Conservation (phyloP, 352 stramenopile species). For the Elongisporangium anandrum region DNA sequence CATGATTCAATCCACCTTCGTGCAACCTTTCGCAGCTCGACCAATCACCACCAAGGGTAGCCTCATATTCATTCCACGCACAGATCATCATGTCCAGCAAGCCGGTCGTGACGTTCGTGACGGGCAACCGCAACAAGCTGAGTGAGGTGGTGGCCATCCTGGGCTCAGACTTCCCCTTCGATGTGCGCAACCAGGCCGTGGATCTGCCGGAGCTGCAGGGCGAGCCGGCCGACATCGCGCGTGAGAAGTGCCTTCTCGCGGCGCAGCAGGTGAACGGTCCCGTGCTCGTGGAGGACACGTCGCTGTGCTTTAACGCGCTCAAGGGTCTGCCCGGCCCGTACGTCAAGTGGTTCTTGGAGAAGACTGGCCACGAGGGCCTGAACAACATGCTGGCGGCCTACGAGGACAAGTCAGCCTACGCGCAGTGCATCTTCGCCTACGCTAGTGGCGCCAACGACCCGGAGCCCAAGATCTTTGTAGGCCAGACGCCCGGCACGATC, state of each 20-base stretch:
- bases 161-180: conserved; percentile 85
- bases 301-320: conserved; percentile 96
- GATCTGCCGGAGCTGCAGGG: conserved; percentile 98
- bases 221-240: conserved; percentile 92
- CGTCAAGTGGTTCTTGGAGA: conserved; percentile 99
- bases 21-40: no score
- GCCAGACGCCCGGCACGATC: conserved; percentile 91
- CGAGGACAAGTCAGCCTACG: conserved; percentile 95
- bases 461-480: conserved; percentile 92
- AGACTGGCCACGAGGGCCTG: conserved; percentile 89
- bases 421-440: conserved; percentile 96
- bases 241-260: conserved; percentile 93
- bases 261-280: conserved; percentile 80
- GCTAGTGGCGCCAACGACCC: conserved; percentile 41
- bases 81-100: conserved; percentile 23
- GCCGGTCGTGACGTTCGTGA: conserved; percentile 78
- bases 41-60: no score
- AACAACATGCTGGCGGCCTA: conserved; percentile 95
- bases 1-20: no score
- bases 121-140: conserved; percentile 86
- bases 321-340: conserved; percentile 94
- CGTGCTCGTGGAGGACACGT: conserved; percentile 96
- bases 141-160: conserved; percentile 81
- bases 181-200: conserved; percentile 90
- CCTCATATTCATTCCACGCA: neutral